Conservation (phyloP, 129 eudicot species). For the Pseudognaphalium luteoalbum region DNA sequence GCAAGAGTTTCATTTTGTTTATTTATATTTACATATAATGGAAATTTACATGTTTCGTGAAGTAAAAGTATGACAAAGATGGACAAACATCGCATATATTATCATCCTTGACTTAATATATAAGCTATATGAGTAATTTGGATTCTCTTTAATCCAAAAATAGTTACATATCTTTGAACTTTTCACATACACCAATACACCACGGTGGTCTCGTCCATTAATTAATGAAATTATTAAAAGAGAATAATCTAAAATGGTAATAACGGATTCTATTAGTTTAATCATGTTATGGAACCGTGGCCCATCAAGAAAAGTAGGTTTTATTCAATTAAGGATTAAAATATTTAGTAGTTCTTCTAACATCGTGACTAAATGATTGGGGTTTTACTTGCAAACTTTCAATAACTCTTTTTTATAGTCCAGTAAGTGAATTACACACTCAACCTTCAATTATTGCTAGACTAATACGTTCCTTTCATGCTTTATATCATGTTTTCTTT, state of each 20-base stretch:
- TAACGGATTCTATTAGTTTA: not conserved
- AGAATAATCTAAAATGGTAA: not conserved
- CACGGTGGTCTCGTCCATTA: not conserved
- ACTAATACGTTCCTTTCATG: not conserved
- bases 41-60: not conserved
- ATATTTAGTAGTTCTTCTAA: constrained; percentile 5
- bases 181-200: not conserved
- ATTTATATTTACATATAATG: no score
- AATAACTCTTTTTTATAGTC: not conserved
- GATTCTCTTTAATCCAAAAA: not conserved
- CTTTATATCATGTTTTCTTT: not conserved
- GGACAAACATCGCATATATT: not conserved
- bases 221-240: no score
- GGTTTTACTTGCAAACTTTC: constrained; percentile 12
- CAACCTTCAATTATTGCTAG: constrained; percentile 23
- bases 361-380: constrained; percentile 17
- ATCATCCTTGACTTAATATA: no score
- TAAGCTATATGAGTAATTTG: no score
- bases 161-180: not conserved
- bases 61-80: not conserved
- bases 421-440: constrained; percentile 27
- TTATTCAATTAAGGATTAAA: not conserved
- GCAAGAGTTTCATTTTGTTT: no score
- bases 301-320: constrained; percentile 18
- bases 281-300: constrained; percentile 20